Base-by-base conservation (phyloP, 192 early-diverging fungal genomes). In the Backusella tuberculispora region DNA sequence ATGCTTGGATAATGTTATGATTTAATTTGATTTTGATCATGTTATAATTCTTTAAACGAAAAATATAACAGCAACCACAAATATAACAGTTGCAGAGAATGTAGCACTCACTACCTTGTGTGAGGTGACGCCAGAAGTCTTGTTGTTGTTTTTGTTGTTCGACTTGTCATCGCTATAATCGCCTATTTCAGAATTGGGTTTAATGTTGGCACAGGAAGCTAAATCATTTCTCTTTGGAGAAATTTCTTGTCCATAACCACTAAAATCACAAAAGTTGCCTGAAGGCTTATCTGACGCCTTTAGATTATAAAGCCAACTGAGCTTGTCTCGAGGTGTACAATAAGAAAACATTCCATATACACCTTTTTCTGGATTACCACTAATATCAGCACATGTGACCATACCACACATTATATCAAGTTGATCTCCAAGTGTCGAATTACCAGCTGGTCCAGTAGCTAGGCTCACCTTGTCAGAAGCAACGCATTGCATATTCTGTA, bases 401-500 rank as follows among this genome's bases (percentile, higher is more conserved):
- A 79, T 75, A 15, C 85, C 83, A 40, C 85, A 88, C 69, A 85
- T 67, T 10, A 76, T 76, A 68, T 84, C 83, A 3, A 86, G 65
- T 15, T 86, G 77, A 5, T 56, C 77, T 3, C 83, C 82, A 1
- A 85, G 24, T 7, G 69, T 76, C 56, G 74, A 71, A 5, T 66
- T 64, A n/a, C 74, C 79, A 4, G 66, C 67, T 42, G 41, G 6
- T 63, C 71, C 80, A 17, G 60, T 75, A 34, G 73, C 68, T 7
- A 75, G 69, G 3, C 75, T 21, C 13, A 80, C 79, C 50, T 77
- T 76, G 19, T 77, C 75, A 3, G 84, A 83, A 15, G 79, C 81
- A 8, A 81, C 78, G 47, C 90, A 91, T 47, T 81, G 69, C 72
- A 92, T 75, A 0, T 87, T 81, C 34, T 86, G 78, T 69, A 88